These are phyloP conservation scores for Staphylotrichum longicolle DNA, from an alignment of 495 filamentous ascomycete genomes.

Conservation along the genomic window DNA sequence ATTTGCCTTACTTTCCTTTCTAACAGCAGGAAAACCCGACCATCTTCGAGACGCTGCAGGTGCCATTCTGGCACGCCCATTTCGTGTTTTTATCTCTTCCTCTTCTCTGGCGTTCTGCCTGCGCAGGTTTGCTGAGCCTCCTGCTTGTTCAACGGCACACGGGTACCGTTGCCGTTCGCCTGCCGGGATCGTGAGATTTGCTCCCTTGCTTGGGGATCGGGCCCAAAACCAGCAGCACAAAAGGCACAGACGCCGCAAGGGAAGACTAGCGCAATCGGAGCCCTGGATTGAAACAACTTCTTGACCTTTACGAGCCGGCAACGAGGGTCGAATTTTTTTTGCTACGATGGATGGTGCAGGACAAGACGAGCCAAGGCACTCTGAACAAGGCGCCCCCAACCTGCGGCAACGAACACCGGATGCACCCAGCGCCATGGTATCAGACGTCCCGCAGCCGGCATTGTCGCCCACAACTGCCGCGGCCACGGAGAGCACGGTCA, in stretches of 20 bases:
- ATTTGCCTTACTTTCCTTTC: background rate
- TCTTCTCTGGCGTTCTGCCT: background rate
- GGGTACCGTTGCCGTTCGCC: slow-evolving; percentile 14
- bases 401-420: slow-evolving; percentile 5
- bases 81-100: background rate
- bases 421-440: slow-evolving; percentile 18
- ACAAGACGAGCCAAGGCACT: background rate
- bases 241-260: background rate
- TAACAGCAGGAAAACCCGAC: background rate
- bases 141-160: background rate
- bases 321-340: background rate
- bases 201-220: background rate
- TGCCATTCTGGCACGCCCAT: background rate
- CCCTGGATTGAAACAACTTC: background rate
- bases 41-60: too few relatives aligned
- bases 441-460: slow-evolving; percentile 15
- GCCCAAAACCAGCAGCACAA: background rate
- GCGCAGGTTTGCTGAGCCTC: background rate
- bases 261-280: background rate
- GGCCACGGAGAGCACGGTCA: too few relatives aligned
- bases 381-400: background rate
- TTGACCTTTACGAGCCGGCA: background rate
- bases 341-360: slow-evolving; percentile 2
- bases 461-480: slow-evolving; percentile 6
- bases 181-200: background rate